Evolutionary conservation across 2,329 filamentous ascomycete genomes (phyloP).

Genomic region (Cladophialophora immunda): DNA sequence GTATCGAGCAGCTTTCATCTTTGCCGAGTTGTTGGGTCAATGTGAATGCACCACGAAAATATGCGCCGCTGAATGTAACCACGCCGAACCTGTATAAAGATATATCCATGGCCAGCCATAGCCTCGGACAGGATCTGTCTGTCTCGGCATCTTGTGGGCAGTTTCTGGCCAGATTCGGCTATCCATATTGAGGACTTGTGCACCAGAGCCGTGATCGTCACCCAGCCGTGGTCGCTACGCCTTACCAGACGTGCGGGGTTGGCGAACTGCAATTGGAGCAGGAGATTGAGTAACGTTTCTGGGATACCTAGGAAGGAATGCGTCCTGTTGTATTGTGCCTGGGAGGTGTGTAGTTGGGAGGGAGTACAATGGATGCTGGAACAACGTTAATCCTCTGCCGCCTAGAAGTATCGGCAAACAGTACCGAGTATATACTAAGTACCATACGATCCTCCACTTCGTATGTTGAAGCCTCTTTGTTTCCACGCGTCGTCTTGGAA

Average conservation of each 20-base stretch:
- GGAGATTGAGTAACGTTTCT: background rate
- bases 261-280: background rate
- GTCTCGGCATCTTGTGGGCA: slow-evolving; percentile 1
- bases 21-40: background rate
- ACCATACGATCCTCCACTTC: no score
- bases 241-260: background rate
- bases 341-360: background rate
- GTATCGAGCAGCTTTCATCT: slow-evolving; percentile 15
- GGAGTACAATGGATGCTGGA: background rate
- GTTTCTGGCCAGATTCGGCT: slow-evolving; percentile 3
- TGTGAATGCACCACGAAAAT: background rate
- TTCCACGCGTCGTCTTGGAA: no score
- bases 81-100: background rate
- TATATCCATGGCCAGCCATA: background rate
- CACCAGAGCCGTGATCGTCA: background rate
- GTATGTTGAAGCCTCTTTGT: no score
- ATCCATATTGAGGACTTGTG: slow-evolving; percentile 6
- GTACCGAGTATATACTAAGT: no score
- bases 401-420: background rate
- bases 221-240: background rate
- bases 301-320: no score
- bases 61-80: background rate
- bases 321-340: background rate
- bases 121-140: slow-evolving; percentile 3
- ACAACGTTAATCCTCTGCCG: background rate